Percentiles rank a stretch among this genome's conserved stretches.
Evolutionary conservation across 2,329 filamentous ascomycete species (phyloP).

Genomic region (Zarea fungicola): DNA sequence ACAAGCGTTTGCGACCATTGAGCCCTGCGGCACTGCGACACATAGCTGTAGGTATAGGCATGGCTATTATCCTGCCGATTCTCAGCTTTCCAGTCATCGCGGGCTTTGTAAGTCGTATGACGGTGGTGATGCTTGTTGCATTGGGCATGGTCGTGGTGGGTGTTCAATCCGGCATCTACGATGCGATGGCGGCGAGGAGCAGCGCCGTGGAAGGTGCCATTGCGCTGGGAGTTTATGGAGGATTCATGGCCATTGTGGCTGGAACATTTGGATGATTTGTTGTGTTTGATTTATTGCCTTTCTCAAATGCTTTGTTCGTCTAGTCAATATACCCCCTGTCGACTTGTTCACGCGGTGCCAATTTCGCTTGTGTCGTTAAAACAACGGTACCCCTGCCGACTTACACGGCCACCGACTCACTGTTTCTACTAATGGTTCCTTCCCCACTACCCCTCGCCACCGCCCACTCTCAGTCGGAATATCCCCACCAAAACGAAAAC

Average conservation of each 20-base stretch:
- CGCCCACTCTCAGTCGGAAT: not conserved
- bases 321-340: slow-evolving; percentile 5
- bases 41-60: slow-evolving; percentile 19
- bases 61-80: slow-evolving; percentile 48
- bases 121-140: slow-evolving; percentile 49
- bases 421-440: no score
- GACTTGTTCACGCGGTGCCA: no score
- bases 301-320: not conserved
- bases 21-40: not conserved
- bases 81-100: slow-evolving; percentile 54
- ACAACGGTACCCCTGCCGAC: no score
- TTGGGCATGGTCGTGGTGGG: slow-evolving; percentile 34
- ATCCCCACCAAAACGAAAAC: not conserved
- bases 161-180: slow-evolving; percentile 22
- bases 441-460: not conserved
- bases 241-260: slow-evolving; percentile 10
- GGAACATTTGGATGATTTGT: slow-evolving; percentile 13
- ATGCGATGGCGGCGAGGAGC: slow-evolving; percentile 14
- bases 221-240: slow-evolving; percentile 4
- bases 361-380: no score
- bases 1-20: not conserved
- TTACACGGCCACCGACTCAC: not conserved
- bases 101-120: slow-evolving; percentile 52
- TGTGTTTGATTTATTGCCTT: not conserved
- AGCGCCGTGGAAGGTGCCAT: slow-evolving; percentile 15